Conservation (phyloP, 2,329 filamentous ascomycete genomes). For the Xylariales sp. region DNA sequence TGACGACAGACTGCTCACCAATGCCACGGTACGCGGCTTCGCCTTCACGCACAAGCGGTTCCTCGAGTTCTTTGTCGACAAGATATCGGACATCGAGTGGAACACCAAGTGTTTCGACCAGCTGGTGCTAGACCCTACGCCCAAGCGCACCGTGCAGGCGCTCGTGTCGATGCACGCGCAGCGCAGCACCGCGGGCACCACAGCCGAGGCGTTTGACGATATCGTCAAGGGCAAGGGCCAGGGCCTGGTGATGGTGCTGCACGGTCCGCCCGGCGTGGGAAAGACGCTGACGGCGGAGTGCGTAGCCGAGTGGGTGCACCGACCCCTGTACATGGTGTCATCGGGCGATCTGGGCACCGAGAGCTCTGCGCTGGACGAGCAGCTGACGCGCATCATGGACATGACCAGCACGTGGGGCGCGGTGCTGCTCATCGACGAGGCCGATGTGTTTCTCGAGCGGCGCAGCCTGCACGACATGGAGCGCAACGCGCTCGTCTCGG, state of each 20-base stretch:
- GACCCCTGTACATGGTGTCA: constrained; percentile 26
- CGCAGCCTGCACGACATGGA: constrained; percentile 15
- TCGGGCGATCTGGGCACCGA: constrained; percentile 22
- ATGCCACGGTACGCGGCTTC: constrained; percentile 23
- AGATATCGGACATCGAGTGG: constrained; percentile 12
- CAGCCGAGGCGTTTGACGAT: constrained; percentile 9
- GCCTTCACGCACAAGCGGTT: constrained; percentile 25
- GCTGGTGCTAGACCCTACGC: constrained; percentile 12
- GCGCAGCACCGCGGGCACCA: constrained; percentile 11
- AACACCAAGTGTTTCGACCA: constrained; percentile 15
- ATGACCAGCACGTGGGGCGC: constrained; percentile 34
- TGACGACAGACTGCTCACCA: constrained; percentile 19
- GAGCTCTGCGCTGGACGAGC: constrained; percentile 15
- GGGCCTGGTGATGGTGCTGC: constrained; percentile 41
- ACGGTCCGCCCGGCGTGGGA: constrained; percentile 41
- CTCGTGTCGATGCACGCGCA: constrained; percentile 13
- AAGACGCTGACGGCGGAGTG: constrained; percentile 30
- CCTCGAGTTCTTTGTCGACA: constrained; percentile 19
- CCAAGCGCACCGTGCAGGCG: constrained; percentile 15
- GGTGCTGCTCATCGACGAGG: constrained; percentile 25
- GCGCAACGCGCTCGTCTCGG: constrained; percentile 11
- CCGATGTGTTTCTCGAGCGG: constrained; percentile 26
- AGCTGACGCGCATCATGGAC: constrained; percentile 24
- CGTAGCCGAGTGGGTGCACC: constrained; percentile 25
- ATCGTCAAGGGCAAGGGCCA: constrained; percentile 17